Evolutionary conservation across 75 land plant species (phyloP), one percentile per base, ranked within the genome.

Genomic region (Pinus tabuliformis): DNA sequence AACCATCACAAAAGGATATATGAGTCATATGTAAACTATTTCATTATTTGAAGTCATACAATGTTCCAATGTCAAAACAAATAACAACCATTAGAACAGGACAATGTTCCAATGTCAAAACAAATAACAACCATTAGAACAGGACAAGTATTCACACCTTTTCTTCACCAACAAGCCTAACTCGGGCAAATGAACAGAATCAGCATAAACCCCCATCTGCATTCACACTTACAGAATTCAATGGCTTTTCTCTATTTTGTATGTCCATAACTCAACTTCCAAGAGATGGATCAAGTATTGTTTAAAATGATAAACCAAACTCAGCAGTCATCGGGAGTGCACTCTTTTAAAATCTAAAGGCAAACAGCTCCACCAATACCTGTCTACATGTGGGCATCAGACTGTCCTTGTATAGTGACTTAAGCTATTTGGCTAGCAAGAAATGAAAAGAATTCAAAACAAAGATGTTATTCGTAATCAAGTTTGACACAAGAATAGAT

Each of bases 131-230:
- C 30, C 30, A 30, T 1, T 30, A 1, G 30, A 30, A 30, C 1
- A 30, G 1, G 1, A 30, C 1, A 1, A 1, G 8, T 9, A 49
- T 49, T 8, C 62, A n/a, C 6, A 94, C 97, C 90, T 88, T 70
- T 75, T 86, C 57, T 83, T 89, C 22, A 94, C 1, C 9, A 94
- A 82, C 59, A 87, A 28, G 60, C 86, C 84, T 66, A 94, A 72
- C 68, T 92, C 97, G 24, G 78, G 49, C 87, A 94, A 81, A 54
- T 79, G 85, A 15, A 90, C 86, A 63, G 95, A 80, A 61, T 88
- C 80, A 18, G 64, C 74, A 72, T 94, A 94, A 21, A 92, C 92
- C 60, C 91, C 92, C 63, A 74, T 83, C 97, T 94, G 80, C 71
- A 79, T 22, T 64, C 6, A 33, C 15, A 30, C 66, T 15, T 5